Evolutionary conservation across 2,329 filamentous ascomycete genomes (phyloP).

Genomic region (Aspergillus vadensis): DNA sequence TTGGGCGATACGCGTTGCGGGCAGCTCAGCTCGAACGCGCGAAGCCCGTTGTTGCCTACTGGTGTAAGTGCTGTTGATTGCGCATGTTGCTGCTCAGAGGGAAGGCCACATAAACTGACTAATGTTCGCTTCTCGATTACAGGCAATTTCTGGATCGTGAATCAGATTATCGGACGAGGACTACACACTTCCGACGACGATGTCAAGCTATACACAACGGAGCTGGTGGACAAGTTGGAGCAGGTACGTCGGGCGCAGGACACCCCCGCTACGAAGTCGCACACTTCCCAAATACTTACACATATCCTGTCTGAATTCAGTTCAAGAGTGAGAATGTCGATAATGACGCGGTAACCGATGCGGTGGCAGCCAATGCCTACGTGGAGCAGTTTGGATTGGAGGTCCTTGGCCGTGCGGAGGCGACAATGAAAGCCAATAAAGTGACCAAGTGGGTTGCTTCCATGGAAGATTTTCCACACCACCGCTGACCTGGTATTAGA

Average conservation of each 20-base stretch:
- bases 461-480: conserved; percentile 10
- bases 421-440: conserved; percentile 77
- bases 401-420: conserved; percentile 81
- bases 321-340: conserved; percentile 71
- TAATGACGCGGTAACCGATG: conserved; percentile 84
- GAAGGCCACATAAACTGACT: conserved; percentile 21
- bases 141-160: conserved; percentile 91
- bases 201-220: conserved; percentile 76
- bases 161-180: conserved; percentile 80
- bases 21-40: conserved; percentile 80
- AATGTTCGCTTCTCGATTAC: conserved; percentile 5
- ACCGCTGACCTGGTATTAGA: conserved; percentile 47
- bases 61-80: conserved; percentile 66
- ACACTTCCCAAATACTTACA: conserved; percentile 12
- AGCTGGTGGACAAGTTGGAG: conserved; percentile 89
- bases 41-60: conserved; percentile 90
- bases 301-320: conserved; percentile 38
- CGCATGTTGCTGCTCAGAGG: background rate
- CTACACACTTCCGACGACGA: conserved; percentile 79
- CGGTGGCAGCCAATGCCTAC: conserved; percentile 83
- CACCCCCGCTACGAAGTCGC: background rate
- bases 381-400: conserved; percentile 92
- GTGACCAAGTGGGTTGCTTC: conserved; percentile 65
- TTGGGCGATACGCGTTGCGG: conserved; percentile 79
- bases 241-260: conserved; percentile 51